Evolutionary conservation across 352 stramenopile species (phyloP), one percentile per base, ranked within the genome.

Genomic region (Phytophthora colocasiae): DNA sequence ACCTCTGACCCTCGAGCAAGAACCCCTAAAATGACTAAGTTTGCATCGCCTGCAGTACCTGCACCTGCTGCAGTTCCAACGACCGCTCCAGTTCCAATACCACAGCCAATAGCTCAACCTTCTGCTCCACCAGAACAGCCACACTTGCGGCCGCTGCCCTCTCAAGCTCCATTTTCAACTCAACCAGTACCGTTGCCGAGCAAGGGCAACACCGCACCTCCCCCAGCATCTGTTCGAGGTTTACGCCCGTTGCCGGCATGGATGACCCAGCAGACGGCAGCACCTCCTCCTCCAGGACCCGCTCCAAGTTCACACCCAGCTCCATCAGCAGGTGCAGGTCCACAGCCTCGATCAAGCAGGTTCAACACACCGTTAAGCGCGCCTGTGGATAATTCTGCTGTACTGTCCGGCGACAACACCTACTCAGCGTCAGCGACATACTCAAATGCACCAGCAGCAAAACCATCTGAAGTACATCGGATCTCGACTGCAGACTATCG

Each of bases 401-500:
- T 11, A 46, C 19, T 9, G 32, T 22, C 39, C n/a, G 24, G 17
- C 12, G 17, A 14, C 14, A 54, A 32, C 19, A 26, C 54, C 40
- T 41, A n/a, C 4, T 43, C 48, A 10, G n/a, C 17, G 39, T 44
- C 22, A 47, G 22, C 45, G 19, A 24, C 31, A 32, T 2, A 22
- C 38, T 43, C 19, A 44, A 34, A 24, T 26, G 29, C 15, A 27
- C 6, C 44, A 63, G 6, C 14, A 32, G 1, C 22, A 43, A 48
- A 39, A 39, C 15, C 32, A 27, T 14, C 52, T 57, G 36, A 26
- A 41, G 29, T 58, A 14, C 64, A n/a, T 40, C 58, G 73, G 17
- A 81, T 81, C 6, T 75, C 70, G 24, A n/a, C 73, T 2, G 50
- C 60, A 0, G 66, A 66, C 19, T 81, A 81, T 58, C 24, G 74